phyloP scores from a whole-genome alignment of 352 stramenopile species.

The Phytophthora sojae region DNA sequence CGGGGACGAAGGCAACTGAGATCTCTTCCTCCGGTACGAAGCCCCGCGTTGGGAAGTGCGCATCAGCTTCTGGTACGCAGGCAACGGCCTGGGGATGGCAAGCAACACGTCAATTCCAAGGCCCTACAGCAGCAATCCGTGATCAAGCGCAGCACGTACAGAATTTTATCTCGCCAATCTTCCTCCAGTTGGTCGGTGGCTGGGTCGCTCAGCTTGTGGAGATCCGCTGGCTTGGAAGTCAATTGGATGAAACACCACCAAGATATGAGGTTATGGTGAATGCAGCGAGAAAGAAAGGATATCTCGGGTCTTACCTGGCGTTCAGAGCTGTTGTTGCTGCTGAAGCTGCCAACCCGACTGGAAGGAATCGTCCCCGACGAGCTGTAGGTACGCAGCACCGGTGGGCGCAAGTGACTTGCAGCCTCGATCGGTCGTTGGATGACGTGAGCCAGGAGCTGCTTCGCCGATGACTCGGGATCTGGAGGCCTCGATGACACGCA shows the following conservation, averaged over 20 bases:
- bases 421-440: slow-evolving; percentile 35
- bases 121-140: not conserved
- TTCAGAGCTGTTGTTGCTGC: slow-evolving; percentile 25
- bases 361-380: slow-evolving; percentile 1
- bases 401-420: slow-evolving; percentile 23
- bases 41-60: slow-evolving; percentile 20
- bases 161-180: slow-evolving; percentile 53
- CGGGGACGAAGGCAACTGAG: slow-evolving; percentile 20
- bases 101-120: slow-evolving; percentile 6
- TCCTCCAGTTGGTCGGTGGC: slow-evolving; percentile 28
- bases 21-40: slow-evolving; percentile 32
- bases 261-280: not conserved
- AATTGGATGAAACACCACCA: slow-evolving; percentile 1
- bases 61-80: slow-evolving; percentile 40
- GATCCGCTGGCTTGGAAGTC: not conserved
- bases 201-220: not conserved
- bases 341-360: slow-evolving; percentile 10
- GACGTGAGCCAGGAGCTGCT: slow-evolving; percentile 35
- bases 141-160: slow-evolving; percentile 32
- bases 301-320: slow-evolving; percentile 17
- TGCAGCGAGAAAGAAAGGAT: not conserved
- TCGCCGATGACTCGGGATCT: slow-evolving; percentile 27
- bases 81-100: slow-evolving; percentile 32
- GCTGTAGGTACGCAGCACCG: slow-evolving; percentile 22
- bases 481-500: slow-evolving; percentile 4